phyloP scores from a whole-genome alignment of 306 rosid species.

The Glycyrrhiza uralensis region DNA sequence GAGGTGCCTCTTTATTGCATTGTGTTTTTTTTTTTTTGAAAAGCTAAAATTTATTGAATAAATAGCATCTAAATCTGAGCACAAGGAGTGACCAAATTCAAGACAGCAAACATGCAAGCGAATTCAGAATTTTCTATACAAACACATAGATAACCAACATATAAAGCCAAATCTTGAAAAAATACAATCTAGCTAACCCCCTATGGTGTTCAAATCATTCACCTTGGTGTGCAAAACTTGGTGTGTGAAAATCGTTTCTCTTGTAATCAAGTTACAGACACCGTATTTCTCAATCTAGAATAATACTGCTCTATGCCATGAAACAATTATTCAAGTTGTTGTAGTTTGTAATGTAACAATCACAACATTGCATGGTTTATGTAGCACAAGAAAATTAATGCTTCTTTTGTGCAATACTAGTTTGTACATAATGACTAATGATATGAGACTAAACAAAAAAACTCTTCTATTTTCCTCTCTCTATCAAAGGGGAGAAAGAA shows the following conservation, averaged over 20 bases:
- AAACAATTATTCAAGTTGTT: neutral
- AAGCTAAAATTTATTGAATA: no score
- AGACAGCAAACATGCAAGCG: no score
- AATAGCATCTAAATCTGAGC: no score
- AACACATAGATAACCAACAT: no score
- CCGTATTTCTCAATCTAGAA: neutral
- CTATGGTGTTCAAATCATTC: no score
- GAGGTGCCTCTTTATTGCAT: neutral
- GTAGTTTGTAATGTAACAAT: neutral
- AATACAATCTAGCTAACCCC: no score
- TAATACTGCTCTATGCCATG: neutral
- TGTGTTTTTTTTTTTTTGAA: no score
- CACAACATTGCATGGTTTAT: neutral
- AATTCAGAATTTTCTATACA: no score
- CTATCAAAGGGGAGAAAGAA: neutral
- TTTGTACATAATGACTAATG: conserved; percentile 12
- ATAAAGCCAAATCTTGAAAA: no score
- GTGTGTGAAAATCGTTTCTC: neutral
- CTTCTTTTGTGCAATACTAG: neutral
- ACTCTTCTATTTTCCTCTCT: neutral
- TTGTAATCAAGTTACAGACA: neutral
- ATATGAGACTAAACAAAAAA: neutral
- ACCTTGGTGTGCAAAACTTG: no score
- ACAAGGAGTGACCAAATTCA: no score
- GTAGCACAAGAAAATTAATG: neutral